Evolutionary conservation across 129 eudicot species (phyloP).

Genomic region (Saposhnikovia divaricata): DNA sequence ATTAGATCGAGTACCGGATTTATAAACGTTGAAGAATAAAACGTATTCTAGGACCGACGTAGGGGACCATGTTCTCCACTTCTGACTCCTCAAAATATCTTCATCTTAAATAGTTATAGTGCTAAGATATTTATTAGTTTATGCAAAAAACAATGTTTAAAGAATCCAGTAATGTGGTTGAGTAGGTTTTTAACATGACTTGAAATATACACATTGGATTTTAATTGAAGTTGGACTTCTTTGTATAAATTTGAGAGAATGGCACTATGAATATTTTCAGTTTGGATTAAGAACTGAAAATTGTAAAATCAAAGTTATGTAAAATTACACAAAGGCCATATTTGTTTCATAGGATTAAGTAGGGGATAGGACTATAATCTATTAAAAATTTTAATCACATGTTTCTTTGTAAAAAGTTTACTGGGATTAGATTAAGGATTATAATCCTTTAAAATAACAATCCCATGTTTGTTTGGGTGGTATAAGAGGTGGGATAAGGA

Average conservation of each 20-base stretch:
- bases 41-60: not conserved
- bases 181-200: not conserved
- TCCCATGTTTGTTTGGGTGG: no score
- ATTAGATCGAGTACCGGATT: not conserved
- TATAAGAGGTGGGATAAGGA: no score
- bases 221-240: not conserved
- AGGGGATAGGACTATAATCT: no score
- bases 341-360: no score
- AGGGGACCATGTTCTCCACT: slow-evolving; percentile 6
- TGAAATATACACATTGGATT: not conserved
- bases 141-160: no score
- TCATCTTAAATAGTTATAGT: not conserved
- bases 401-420: no score
- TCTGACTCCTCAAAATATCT: not conserved
- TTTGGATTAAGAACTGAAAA: not conserved
- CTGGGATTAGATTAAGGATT: no score
- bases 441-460: no score
- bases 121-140: not conserved
- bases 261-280: not conserved
- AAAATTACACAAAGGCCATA: no score
- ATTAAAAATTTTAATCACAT: no score
- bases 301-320: no score
- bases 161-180: not conserved
- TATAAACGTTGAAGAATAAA: not conserved
- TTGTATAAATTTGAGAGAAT: not conserved